Evolutionary conservation across 331 rosid species (phyloP).

Genomic region (Spiraea crenata): DNA sequence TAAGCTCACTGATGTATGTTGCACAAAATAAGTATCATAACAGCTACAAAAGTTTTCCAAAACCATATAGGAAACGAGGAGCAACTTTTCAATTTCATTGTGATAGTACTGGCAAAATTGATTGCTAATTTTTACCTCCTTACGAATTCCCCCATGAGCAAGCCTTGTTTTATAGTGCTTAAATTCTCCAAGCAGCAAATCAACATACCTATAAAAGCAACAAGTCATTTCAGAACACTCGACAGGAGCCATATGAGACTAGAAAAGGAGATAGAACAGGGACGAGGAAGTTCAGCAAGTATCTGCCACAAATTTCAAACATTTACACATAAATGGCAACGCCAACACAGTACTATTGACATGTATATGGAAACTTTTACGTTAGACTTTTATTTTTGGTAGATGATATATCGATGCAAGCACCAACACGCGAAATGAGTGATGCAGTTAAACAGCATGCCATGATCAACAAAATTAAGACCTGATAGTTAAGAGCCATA

Average conservation of each 20-base stretch:
- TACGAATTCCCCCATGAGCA: constrained; percentile 82
- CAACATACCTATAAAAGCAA: constrained; percentile 73
- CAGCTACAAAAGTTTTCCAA: not conserved
- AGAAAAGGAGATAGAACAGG: not conserved
- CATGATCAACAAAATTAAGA: not conserved
- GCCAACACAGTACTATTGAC: not conserved
- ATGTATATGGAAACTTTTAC: not conserved
- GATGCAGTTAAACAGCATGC: not conserved
- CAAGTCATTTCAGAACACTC: constrained; percentile 36
- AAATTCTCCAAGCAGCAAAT: constrained; percentile 93
- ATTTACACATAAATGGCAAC: not conserved
- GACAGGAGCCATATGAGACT: constrained; percentile 5
- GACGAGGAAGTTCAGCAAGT: not conserved
- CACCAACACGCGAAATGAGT: not conserved
- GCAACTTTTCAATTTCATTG: not conserved
- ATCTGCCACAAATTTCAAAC: not conserved
- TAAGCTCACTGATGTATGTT: not conserved
- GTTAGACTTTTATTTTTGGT: not conserved
- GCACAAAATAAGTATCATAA: not conserved
- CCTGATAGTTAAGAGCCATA: not conserved
- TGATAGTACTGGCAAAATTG: not conserved
- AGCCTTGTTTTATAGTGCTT: constrained; percentile 95
- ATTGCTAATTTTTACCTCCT: constrained; percentile 63
- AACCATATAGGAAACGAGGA: not conserved
- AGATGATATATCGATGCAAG: not conserved